These are phyloP conservation scores for Parascedosporium putredinis DNA, from an alignment of 2,329 filamentous ascomycete genomes.

Conservation along the genomic window DNA sequence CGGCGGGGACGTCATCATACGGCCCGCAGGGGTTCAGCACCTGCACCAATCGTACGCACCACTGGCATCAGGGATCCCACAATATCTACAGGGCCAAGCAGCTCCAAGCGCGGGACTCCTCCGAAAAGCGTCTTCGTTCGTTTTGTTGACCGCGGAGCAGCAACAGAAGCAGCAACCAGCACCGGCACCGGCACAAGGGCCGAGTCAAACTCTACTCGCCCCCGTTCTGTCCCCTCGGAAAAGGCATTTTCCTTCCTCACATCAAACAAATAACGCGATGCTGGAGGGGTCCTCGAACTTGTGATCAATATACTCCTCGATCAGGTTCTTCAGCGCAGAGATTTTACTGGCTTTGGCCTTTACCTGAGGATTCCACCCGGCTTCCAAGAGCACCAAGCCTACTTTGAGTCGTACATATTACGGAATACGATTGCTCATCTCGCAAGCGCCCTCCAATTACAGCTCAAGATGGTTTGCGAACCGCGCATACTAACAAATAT, in stretches of 20 bases:
- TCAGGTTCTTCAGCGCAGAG: slow-evolving; percentile 75
- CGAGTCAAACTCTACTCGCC: slow-evolving; percentile 52
- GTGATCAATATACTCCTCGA: slow-evolving; percentile 74
- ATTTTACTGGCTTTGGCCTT: slow-evolving; percentile 79
- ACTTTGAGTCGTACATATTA: slow-evolving; percentile 85
- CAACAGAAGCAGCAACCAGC: slow-evolving; percentile 2
- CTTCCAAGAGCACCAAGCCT: slow-evolving; percentile 88
- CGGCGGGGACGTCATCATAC: slow-evolving; percentile 73
- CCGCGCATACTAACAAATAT: slow-evolving; percentile 81
- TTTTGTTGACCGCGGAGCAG: slow-evolving; percentile 61
- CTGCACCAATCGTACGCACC: slow-evolving; percentile 57
- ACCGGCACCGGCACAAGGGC: slow-evolving; percentile 18
- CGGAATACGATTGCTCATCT: slow-evolving; percentile 64
- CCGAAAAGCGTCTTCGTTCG: slow-evolving; percentile 80
- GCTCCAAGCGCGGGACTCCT: slow-evolving; percentile 41
- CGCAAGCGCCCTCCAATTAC: slow-evolving; percentile 56
- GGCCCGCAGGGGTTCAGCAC: slow-evolving; percentile 56
- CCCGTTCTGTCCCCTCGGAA: slow-evolving; percentile 46
- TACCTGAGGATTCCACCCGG: slow-evolving; percentile 84
- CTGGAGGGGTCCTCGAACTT: slow-evolving; percentile 70
- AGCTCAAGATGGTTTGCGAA: slow-evolving; percentile 65
- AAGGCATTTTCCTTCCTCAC: slow-evolving; percentile 35
- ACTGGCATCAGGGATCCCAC: neutral
- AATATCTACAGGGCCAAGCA: slow-evolving; percentile 8
- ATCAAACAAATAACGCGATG: slow-evolving; percentile 55